A percentile compares a stretch with the other conserved stretches of the same genome.
Evolutionary conservation across 2,329 filamentous ascomycete species (phyloP).

Genomic region (Cercospora sp.): DNA sequence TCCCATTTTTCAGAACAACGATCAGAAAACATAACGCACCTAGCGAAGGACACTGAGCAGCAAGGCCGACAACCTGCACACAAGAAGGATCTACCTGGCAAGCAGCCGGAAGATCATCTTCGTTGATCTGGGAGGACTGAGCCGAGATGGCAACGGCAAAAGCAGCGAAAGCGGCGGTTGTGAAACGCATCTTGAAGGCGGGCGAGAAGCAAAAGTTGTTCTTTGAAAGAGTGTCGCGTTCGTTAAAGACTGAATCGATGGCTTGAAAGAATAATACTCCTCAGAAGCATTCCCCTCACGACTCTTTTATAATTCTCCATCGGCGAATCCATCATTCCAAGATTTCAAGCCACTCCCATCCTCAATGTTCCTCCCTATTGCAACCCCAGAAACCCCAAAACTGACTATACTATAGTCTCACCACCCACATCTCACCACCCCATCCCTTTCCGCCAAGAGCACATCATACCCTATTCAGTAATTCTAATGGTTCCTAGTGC

Average conservation of each 20-base stretch:
- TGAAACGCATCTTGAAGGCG: neutral
- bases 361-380: neutral
- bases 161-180: neutral
- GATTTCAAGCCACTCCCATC: neutral
- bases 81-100: neutral
- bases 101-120: neutral
- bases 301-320: neutral
- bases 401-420: neutral
- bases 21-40: neutral
- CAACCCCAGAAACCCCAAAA: no score
- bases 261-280: no score
- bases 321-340: neutral
- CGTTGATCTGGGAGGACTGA: neutral
- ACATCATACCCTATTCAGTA: neutral
- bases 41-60: neutral
- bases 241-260: neutral
- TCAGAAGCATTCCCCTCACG: no score
- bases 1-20: no score
- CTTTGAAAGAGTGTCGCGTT: neutral
- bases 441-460: neutral
- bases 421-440: neutral
- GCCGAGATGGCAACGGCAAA: neutral
- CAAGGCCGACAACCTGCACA: neutral
- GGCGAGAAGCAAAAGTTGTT: neutral
- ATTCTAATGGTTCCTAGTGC: neutral